Evolutionary conservation across 768 basidiomycete species (phyloP).

Genomic region (Terana coerulea): DNA sequence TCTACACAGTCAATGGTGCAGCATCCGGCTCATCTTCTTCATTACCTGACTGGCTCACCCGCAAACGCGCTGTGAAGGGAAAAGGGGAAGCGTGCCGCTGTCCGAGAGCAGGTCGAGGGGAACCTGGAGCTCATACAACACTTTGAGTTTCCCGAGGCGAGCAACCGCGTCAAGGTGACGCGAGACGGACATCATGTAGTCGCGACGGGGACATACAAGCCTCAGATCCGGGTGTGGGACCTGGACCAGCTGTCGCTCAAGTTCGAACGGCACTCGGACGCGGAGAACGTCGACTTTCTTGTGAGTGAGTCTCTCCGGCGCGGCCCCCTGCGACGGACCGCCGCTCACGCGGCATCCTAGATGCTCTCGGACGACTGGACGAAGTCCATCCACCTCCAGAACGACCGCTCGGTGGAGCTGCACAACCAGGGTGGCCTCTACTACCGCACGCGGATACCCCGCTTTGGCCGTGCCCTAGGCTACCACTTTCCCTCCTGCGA

Average conservation of each 20-base stretch:
- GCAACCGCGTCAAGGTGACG: constrained; percentile 86
- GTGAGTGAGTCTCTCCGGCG: constrained; percentile 58
- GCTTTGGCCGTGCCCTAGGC: constrained; percentile 85
- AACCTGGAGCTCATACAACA: constrained; percentile 91
- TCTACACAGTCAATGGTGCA: constrained; percentile 96
- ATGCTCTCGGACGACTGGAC: constrained; percentile 98
- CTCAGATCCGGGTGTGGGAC: constrained; percentile 95
- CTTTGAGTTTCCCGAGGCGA: constrained; percentile 96
- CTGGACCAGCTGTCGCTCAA: constrained; percentile 88
- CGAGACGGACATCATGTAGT: constrained; percentile 89
- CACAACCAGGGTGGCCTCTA: constrained; percentile 94
- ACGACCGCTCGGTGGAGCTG: constrained; percentile 89
- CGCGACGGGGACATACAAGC: constrained; percentile 97
- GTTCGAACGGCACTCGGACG: constrained; percentile 93
- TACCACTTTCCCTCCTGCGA: constrained; percentile 96
- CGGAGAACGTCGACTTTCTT: constrained; percentile 97
- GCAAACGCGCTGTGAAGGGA: constrained; percentile 62
- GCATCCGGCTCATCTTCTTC: constrained; percentile 84
- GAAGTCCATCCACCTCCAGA: constrained; percentile 94
- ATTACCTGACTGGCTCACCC: constrained; percentile 91
- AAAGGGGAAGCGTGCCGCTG: constrained; percentile 58
- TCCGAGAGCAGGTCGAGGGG: constrained; percentile 74
- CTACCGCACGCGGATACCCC: constrained; percentile 90
- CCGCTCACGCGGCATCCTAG: constrained; percentile 35
- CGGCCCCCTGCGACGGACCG: not conserved